Conservation (phyloP, 176 grass and related monocot genomes). For the Lolium rigidum region DNA sequence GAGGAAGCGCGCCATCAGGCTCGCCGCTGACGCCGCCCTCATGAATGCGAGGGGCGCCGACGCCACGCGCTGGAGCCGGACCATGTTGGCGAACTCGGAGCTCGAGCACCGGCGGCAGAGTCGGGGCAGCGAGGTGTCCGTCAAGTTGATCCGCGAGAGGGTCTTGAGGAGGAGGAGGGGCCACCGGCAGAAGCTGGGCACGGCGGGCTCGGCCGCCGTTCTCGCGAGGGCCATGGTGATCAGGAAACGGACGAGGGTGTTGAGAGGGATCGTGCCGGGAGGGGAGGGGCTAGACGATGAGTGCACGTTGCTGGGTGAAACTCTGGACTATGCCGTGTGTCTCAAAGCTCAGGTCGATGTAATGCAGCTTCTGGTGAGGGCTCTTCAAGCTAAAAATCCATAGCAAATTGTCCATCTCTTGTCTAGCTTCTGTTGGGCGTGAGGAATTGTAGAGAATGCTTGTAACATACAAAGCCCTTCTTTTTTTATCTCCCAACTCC, state of each 20-base stretch:
- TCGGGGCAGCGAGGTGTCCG: too few species aligned
- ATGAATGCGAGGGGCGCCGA: slow-evolving; percentile 44
- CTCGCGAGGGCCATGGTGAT: slow-evolving; percentile 57
- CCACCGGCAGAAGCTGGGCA: too few species aligned
- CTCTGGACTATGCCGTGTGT: slow-evolving; percentile 70
- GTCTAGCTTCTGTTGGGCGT: too few species aligned
- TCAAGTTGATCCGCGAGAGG: too few species aligned
- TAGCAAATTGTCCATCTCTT: background rate
- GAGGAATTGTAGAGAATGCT: too few species aligned
- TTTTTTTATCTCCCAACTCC: too few species aligned
- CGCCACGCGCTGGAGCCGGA: slow-evolving; percentile 49
- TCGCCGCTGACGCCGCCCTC: slow-evolving; percentile 35
- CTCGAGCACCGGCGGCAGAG: slow-evolving; percentile 14
- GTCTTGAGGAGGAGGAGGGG: slow-evolving; percentile 30
- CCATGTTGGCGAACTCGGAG: slow-evolving; percentile 35
- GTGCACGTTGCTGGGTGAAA: slow-evolving; percentile 70
- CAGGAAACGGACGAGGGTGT: slow-evolving; percentile 50
- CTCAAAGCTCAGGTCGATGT: slow-evolving; percentile 78
- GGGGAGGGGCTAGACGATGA: slow-evolving; percentile 62
- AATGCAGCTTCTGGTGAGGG: slow-evolving; percentile 64
- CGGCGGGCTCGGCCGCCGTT: slow-evolving; percentile 10
- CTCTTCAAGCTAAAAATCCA: slow-evolving; percentile 50
- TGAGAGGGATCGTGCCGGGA: slow-evolving; percentile 59
- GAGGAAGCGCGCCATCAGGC: too few species aligned
- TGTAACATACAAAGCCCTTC: too few species aligned